Base-by-base conservation (phyloP, 345 rosid species). In the Arabidopsis arenosa region DNA sequence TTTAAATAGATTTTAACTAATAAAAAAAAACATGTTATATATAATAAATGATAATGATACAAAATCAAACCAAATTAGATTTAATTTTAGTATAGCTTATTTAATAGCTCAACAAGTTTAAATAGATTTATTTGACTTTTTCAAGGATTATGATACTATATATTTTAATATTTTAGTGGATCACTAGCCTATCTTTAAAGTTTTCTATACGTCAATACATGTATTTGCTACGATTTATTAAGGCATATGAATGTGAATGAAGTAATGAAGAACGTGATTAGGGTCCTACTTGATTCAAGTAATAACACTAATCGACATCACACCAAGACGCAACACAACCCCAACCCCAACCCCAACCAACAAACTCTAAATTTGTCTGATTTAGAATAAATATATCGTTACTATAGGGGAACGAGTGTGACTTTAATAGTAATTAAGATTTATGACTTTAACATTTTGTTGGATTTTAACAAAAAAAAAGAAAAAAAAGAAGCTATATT, bases 261-360 rank as follows among this genome's bases (percentile, higher is more conserved):
- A 63, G 53, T 63, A 62, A 73, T 41, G 62, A 28, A 26, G 79
- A 75, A 75, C 79, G 73, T 75, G 79, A 66, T 58, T 75, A 58
- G 41, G 79, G 79, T 26, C 73, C 79, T 75, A 67, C 79, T 67
- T 67, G 66, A 13, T 67, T 66, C 68, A 75, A 47, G 52, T 54
- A 49, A 75, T 56, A 55, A 74, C 59, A 66, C 49, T 43, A 55
- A 53, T 74, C 64, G 70, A 63, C 63, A 73, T 71, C 75, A 36
- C 75, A 71, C 68, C 68, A 60, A 71, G 67, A 36, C 17, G 49
- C n/a, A 72, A 72, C 52, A 17, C 63, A 52, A 28, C 32, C 32
- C 32, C 63, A 52, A 28, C 32, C 32, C 32, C 63, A 52, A 18
- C 68, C 68, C 51, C 63, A 39, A 41, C 70, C 36, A 64, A 64